These are phyloP conservation scores for Triticum dicoccoides DNA, from an alignment of 176 grass and related monocot genomes.

Conservation along the genomic window DNA sequence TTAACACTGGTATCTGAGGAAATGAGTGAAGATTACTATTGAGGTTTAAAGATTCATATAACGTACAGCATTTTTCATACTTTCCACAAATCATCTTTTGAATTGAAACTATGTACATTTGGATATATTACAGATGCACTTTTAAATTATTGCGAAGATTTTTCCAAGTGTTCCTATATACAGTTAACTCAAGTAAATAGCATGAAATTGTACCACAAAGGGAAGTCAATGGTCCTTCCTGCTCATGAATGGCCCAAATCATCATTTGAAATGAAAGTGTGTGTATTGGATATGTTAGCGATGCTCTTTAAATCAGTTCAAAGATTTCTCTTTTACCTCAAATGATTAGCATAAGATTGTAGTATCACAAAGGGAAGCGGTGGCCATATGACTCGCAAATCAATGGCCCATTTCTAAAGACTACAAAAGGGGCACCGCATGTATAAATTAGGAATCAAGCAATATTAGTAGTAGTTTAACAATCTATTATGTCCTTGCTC, in stretches of 20 bases:
- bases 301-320: constrained; percentile 9
- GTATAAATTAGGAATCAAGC: neutral
- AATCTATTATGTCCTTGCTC: neutral
- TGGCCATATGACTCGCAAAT: neutral
- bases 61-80: neutral
- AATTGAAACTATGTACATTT: neutral
- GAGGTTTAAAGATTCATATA: neutral
- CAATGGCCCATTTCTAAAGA: constrained; percentile 19
- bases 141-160: neutral
- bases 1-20: constrained; percentile 75
- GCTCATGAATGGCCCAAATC: neutral
- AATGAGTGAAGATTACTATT: constrained; percentile 14
- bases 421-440: neutral
- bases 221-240: neutral
- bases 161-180: neutral
- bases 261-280: neutral
- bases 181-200: constrained; percentile 17
- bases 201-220: neutral
- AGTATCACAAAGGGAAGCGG: neutral
- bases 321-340: neutral
- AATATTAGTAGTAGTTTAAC: neutral
- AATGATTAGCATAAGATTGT: neutral
- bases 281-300: neutral
- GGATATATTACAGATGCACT: neutral
- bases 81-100: neutral